These are phyloP conservation scores for Spiromastix sp. DNA, from an alignment of 2,329 filamentous ascomycete species.

Conservation along the genomic window DNA sequence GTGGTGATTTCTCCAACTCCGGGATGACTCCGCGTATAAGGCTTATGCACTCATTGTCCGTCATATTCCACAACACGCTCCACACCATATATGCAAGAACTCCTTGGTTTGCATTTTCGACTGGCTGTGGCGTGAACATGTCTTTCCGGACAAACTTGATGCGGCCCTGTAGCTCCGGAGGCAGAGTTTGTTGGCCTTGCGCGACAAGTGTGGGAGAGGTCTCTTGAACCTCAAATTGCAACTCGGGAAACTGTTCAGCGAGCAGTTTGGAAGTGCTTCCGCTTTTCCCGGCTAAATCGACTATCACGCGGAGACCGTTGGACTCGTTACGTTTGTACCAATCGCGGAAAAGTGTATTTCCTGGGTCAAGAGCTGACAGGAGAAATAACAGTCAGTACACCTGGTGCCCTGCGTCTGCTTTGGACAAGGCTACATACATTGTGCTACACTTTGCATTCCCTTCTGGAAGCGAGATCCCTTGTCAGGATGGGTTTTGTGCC, in stretches of 20 bases:
- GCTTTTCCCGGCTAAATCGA: slow-evolving; percentile 5
- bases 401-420: too few relatives aligned
- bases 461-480: slow-evolving; percentile 8
- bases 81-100: slow-evolving; percentile 8
- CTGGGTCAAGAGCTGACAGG: too few relatives aligned
- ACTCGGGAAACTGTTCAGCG: slow-evolving; percentile 3
- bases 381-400: too few relatives aligned
- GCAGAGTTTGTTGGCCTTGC: slow-evolving; percentile 2
- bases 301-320: not conserved
- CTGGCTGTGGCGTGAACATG: slow-evolving; percentile 3
- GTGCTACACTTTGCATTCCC: slow-evolving; percentile 11
- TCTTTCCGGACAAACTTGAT: not conserved
- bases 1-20: slow-evolving; percentile 1
- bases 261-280: not conserved
- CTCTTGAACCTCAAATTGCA: slow-evolving; percentile 5
- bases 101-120: not conserved
- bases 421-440: too few relatives aligned
- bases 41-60: slow-evolving; percentile 8
- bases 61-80: slow-evolving; percentile 12
- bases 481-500: slow-evolving; percentile 11
- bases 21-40: slow-evolving; percentile 9
- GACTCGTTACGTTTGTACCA: not conserved
- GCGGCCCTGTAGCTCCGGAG: not conserved
- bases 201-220: slow-evolving; percentile 1
- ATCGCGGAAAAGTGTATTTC: not conserved